Base-by-base conservation (phyloP, 495 filamentous ascomycete species). In the Aspergillus sclerotiicarbonarius region DNA sequence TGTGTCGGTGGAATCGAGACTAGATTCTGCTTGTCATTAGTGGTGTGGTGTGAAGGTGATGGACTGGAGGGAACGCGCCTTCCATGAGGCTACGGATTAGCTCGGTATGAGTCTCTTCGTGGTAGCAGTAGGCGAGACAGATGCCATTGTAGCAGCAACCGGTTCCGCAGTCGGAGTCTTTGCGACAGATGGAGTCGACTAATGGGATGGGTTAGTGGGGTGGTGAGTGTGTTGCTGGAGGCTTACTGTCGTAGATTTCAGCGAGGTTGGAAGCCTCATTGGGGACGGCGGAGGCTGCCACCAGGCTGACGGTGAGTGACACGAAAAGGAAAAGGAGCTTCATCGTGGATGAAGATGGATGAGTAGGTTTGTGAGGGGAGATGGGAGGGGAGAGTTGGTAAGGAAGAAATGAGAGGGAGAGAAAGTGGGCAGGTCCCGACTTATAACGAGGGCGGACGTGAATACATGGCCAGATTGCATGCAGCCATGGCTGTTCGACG, bases 91-190 rank as follows among this genome's bases (percentile, higher is more conserved):
- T n/a, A n/a, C n/a, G 30, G 13, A 9, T 49, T 1, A 31, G 20
- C 31, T 50, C 37, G 6, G 37, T 21, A 13, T 21, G 30, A 8
- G 15, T 31, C 13, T 37, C 21, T 13, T 41, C 30, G 8, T 16
- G 43, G 25, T 13, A 33, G 50, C 33, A 10, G 7, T 52, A 39
- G 3, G 51, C 51, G 6, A 59, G 20, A 15, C 57, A 60, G n/a
- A 59, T 53, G 7, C 50, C 50, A 12, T 53, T 41, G 45, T 45
- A 44, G 19, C 57, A 60, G n/a, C 32, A 25, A 8, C 51, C 57
- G 19, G 35, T 45, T 12, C 29, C 20, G 16, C 57, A 59, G 3
- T 59, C 57, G 12, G 13, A 10, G 29, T 41, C 13, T 2, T 43
- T 59, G 32, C 51, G 46, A 21, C 58, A 60, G 12, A 15, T 12